phyloP scores from a whole-genome alignment of 2,329 filamentous ascomycete genomes.

The Paecilomyces fulvus region DNA sequence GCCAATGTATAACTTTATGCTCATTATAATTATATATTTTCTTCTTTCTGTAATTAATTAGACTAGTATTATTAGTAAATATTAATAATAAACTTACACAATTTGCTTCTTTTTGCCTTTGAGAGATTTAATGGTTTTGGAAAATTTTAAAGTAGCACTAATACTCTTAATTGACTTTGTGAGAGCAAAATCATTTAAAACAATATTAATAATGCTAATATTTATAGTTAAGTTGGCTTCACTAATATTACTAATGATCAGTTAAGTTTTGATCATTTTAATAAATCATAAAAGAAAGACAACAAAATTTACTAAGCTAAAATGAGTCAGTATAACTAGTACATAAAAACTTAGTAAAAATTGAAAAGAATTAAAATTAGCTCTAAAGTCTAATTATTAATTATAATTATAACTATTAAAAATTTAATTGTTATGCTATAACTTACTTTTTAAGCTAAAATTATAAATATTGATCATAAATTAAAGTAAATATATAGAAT shows the following conservation, averaged over 20 bases:
- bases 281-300: no score
- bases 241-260: background rate
- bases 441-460: background rate
- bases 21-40: background rate
- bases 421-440: background rate
- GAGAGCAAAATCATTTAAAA: background rate
- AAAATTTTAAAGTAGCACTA: background rate
- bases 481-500: background rate
- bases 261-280: no score
- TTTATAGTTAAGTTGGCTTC: background rate
- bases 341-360: background rate
- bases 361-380: background rate
- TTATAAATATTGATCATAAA: background rate
- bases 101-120: background rate
- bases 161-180: background rate
- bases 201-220: background rate
- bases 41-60: background rate
- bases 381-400: background rate
- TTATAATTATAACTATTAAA: background rate
- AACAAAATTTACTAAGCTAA: background rate
- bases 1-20: background rate
- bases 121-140: background rate
- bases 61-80: background rate
- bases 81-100: background rate
- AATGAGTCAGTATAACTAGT: background rate